Base-by-base conservation (phyloP, 2,329 filamentous ascomycete genomes). In the Cytospora schulzeri region DNA sequence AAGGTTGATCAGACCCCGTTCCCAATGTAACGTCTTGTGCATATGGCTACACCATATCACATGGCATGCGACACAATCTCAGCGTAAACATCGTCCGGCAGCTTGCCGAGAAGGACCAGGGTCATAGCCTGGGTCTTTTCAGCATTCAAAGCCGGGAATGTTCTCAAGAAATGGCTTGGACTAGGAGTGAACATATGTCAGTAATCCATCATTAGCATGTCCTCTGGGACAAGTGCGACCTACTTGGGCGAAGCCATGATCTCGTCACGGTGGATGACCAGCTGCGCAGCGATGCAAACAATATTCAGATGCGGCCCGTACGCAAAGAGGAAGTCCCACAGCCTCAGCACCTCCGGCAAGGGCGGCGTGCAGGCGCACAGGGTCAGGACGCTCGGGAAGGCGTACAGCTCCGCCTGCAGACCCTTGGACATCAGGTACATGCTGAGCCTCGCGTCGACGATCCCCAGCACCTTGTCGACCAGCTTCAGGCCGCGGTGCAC, bases 301-400 rank as follows among this genome's bases (percentile, higher is more conserved):
- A 99, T 92, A 73, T 99, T 99, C 67, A 99, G 77, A 76, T 99
- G 95, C 41, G 93, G 89, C 0, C 95, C 95, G 70, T 97, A 99
- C 0, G 95, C 94, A 73, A 99, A 96, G 26, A 99, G 78, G 71
- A 99, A 99, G 75, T 99, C 95, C 95, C 95, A 99, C 2, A 99
- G 83, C 68, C 91, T 87, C 62, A 99, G 78, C 0, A 99, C 95
- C 77, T 99, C 94, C 0, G 94, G 94, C 62, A 99, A 78, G 2
- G 95, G 95, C 19, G 95, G 95, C 19, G 95, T 99, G 76, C 95
- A 98, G 29, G 95, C 95, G 73, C 93, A 97, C 58, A 99, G 84
- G 0, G 95, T 99, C 68, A 98, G 81, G 0, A 99, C 95, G 1
- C 92, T 96, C 1, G 95, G 92, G 72, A 99, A 99, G 2, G 94